These are phyloP conservation scores for Colletotrichum sidae DNA, from an alignment of 2,329 filamentous ascomycete genomes.

Conservation along the genomic window DNA sequence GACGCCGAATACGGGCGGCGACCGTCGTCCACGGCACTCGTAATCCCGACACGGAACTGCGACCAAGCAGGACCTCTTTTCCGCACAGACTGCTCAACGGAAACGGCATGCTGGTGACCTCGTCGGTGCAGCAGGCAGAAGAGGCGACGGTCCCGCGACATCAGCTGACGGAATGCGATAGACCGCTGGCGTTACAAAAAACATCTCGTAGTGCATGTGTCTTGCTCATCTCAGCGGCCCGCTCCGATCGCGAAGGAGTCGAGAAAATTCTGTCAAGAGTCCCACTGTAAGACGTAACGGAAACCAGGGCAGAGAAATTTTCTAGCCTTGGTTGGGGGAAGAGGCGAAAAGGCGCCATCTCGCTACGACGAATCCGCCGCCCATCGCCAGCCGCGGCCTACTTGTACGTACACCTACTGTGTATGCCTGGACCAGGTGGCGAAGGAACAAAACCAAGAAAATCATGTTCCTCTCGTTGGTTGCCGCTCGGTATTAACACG, in stretches of 20 bases:
- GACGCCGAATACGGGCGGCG: too few species aligned
- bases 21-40: neutral
- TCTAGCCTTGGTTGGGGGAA: conserved; percentile 11
- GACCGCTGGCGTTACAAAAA: conserved; percentile 11
- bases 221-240: conserved; percentile 25
- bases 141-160: neutral
- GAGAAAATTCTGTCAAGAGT: conserved; percentile 28
- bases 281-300: conserved; percentile 34
- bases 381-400: neutral
- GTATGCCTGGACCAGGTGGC: too few species aligned
- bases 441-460: neutral
- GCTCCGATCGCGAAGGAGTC: conserved; percentile 9
- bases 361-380: conserved; percentile 13
- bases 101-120: too few species aligned
- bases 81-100: too few species aligned
- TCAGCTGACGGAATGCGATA: neutral
- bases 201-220: conserved; percentile 21
- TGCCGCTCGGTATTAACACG: neutral
- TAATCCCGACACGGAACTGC: conserved; percentile 23
- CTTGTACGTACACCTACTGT: too few species aligned
- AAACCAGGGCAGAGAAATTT: conserved; percentile 25
- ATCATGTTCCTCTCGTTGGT: neutral
- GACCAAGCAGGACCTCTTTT: neutral
- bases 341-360: conserved; percentile 18
- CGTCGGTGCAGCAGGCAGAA: too few species aligned